These are phyloP conservation scores for Morella rubra DNA, from an alignment of 306 rosid species.

Conservation along the genomic window DNA sequence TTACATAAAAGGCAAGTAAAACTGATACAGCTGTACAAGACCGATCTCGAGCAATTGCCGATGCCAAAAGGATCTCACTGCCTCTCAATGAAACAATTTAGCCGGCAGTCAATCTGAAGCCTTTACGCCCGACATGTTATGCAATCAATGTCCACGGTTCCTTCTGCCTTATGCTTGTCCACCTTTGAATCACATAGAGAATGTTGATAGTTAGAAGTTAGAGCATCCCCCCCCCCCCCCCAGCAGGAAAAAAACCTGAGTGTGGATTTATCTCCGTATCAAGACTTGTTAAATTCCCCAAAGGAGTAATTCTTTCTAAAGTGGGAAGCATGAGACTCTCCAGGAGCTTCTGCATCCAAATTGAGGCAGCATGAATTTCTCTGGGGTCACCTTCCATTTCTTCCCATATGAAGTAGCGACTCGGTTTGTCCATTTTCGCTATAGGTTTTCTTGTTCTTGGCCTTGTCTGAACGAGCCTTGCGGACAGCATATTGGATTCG, in stretches of 20 bases:
- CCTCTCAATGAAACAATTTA: conserved; percentile 28
- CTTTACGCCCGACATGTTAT: conserved; percentile 9
- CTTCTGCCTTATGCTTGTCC: conserved; percentile 16
- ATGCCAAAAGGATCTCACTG: conserved; percentile 12
- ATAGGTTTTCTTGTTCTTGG: conserved; percentile 35
- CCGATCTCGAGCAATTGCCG: conserved; percentile 22
- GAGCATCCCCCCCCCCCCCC: conserved; percentile 10
- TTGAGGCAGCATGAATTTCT: conserved; percentile 17
- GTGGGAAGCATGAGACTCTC: neutral
- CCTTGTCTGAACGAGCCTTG: conserved; percentile 68
- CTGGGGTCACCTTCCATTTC: conserved; percentile 35
- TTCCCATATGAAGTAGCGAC: conserved; percentile 45
- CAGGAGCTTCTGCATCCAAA: conserved; percentile 29
- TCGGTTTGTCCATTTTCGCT: conserved; percentile 46
- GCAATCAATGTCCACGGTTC: conserved; percentile 24
- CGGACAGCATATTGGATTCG: conserved; percentile 72
- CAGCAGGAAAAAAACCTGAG: too few relatives aligned
- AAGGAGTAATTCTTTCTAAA: neutral
- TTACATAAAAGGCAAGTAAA: conserved; percentile 23
- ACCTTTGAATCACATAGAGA: conserved; percentile 24
- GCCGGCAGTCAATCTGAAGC: conserved; percentile 26
- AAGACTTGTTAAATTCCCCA: conserved; percentile 10
- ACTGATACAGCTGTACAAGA: conserved; percentile 36
- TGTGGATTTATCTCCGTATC: conserved; percentile 8
- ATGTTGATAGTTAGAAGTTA: conserved; percentile 24